Percentiles rank a stretch among this genome's conserved stretches.
These are phyloP conservation scores for Leishmania arabica DNA, from an alignment of 208 protist species.

Conservation along the genomic window DNA sequence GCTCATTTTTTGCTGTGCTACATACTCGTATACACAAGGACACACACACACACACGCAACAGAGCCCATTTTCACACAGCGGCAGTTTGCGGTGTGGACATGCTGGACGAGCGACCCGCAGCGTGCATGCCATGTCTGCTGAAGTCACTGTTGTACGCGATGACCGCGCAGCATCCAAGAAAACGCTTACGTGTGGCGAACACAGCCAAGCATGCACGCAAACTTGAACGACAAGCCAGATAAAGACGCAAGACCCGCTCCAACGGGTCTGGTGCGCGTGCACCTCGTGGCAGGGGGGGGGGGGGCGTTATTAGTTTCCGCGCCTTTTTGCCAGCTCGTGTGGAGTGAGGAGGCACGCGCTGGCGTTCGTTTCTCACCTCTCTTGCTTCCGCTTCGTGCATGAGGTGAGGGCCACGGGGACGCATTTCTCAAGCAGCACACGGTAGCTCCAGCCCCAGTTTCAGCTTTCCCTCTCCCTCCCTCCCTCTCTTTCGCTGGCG, in stretches of 20 bases:
- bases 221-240: not conserved
- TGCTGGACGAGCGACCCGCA: not conserved
- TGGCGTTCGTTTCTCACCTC: not conserved
- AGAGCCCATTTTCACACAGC: not conserved
- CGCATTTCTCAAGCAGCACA: not conserved
- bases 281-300: not conserved
- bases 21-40: not conserved
- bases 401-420: not conserved
- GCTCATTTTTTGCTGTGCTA: not conserved
- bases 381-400: not conserved
- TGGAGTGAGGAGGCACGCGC: not conserved
- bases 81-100: not conserved
- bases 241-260: not conserved
- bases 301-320: not conserved
- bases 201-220: not conserved
- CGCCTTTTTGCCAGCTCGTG: not conserved
- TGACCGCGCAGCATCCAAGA: not conserved
- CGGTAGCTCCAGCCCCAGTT: not conserved
- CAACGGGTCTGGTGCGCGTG: not conserved
- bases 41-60: not conserved
- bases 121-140: not conserved
- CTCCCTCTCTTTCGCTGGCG: not conserved
- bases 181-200: not conserved
- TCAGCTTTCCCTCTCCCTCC: not conserved
- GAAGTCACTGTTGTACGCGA: not conserved